Base-by-base conservation (phyloP, 2,329 filamentous ascomycete genomes). In the Colletotrichum horii region DNA sequence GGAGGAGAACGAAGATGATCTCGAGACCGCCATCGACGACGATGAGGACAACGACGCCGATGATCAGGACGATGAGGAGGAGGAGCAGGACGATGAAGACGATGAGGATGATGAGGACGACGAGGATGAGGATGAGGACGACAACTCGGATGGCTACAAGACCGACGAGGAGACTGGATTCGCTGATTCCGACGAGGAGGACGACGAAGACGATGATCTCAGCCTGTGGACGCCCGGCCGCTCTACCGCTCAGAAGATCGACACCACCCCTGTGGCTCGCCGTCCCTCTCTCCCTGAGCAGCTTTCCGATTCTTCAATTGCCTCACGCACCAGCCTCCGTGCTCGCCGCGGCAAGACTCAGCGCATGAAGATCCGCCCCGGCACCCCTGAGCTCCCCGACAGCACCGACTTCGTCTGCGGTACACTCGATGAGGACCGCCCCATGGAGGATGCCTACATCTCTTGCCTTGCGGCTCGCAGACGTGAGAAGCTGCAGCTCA, bases 351-450 rank as follows among this genome's bases (percentile, higher is more conserved):
- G 78, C 77, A 84, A 82, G 80, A 77, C 82, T 64, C 81, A 79
- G 68, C 87, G 83, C 16, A 87, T 89, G 62, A 91, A 89, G 77
- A 92, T 93, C 79, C 93, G 93, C 26, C 90, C 92, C 52, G 89
- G 90, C 28, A 94, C 94, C 1, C 95, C 95, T 3, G 95, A 98
- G 82, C 89, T 99, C 14, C 97, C 97, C 2, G 97, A 99, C 83
- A 98, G 96, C 84, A 98, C 97, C 16, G 97, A 99, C 83, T 99
- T 99, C 79, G 97, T 99, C n/a, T 98, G 97, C 81, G 97, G 97
- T 74, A 99, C 97, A 2, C 89, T 99, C 24, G 97, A 99, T 79
- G 97, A 99, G 84, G 97, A 99, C 81, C 93, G 95, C 60, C 95
- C 96, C 4, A 86, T 98, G n/a, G 97, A 99, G 83, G 95, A 96